Percentiles rank a stretch among this genome's conserved stretches.
phyloP scores from a whole-genome alignment of 495 filamentous ascomycete genomes.

The Terfezia claveryi region DNA sequence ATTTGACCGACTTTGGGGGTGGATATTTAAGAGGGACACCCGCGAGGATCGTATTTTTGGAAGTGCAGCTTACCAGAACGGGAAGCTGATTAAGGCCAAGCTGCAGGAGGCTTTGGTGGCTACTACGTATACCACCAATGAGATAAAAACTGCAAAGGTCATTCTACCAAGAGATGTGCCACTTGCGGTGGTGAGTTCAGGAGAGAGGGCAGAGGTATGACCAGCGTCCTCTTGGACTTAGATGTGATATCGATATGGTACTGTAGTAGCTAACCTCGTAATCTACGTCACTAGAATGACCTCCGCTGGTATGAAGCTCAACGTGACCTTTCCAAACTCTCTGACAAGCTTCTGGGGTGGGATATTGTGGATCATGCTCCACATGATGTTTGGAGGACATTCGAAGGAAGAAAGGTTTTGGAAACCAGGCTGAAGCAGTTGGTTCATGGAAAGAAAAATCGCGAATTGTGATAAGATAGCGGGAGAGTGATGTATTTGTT shows the following conservation, averaged over 20 bases:
- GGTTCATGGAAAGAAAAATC: background rate
- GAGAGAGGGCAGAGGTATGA: conserved; percentile 25
- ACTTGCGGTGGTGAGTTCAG: conserved; percentile 64
- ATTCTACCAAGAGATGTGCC: conserved; percentile 54
- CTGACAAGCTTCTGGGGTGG: conserved; percentile 55
- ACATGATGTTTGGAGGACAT: conserved; percentile 63
- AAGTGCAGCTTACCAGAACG: conserved; percentile 49
- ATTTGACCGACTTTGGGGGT: conserved; percentile 51
- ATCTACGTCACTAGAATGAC: conserved; percentile 19
- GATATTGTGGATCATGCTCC: conserved; percentile 68
- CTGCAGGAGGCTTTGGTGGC: conserved; percentile 86
- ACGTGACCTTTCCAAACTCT: conserved; percentile 58
- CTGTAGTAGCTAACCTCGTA: conserved; percentile 2
- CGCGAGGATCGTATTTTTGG: conserved; percentile 75
- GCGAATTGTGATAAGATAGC: background rate
- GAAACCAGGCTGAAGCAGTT: conserved; percentile 45
- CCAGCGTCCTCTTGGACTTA: background rate
- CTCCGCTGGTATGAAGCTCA: conserved; percentile 58
- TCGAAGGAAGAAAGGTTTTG: conserved; percentile 43
- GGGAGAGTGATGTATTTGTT: background rate
- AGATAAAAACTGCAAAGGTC: conserved; percentile 48
- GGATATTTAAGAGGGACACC: conserved; percentile 53
- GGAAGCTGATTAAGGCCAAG: conserved; percentile 65
- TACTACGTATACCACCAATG: conserved; percentile 53
- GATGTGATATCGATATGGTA: conserved; percentile 20